Percentiles rank a stretch among this genome's conserved stretches.
phyloP scores from a whole-genome alignment of 2,329 filamentous ascomycete genomes.

The Colletotrichum sp. region DNA sequence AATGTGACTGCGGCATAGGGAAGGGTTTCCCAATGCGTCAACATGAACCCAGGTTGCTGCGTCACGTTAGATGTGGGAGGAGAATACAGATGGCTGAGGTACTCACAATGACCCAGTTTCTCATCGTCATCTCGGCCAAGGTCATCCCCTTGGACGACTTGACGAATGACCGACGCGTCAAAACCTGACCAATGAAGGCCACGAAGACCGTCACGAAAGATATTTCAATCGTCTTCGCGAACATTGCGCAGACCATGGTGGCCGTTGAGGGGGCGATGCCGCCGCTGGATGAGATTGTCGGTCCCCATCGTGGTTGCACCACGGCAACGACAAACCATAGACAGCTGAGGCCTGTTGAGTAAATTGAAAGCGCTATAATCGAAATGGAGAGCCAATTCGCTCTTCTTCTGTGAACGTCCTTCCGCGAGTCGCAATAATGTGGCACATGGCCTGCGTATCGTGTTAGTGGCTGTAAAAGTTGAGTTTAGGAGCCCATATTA shows the following conservation, averaged over 20 bases:
- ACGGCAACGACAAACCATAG: slow-evolving; percentile 71
- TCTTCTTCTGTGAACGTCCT: slow-evolving; percentile 34
- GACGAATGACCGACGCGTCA: slow-evolving; percentile 72
- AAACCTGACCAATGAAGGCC: slow-evolving; percentile 74
- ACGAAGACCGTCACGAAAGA: slow-evolving; percentile 81
- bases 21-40: slow-evolving; percentile 72
- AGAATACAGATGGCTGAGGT: not conserved
- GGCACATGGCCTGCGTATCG: slow-evolving; percentile 29
- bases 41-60: slow-evolving; percentile 70
- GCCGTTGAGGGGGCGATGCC: slow-evolving; percentile 68
- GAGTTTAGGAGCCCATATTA: not conserved
- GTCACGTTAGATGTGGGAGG: not conserved
- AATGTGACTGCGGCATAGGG: slow-evolving; percentile 68
- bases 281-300: slow-evolving; percentile 56
- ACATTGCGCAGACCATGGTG: slow-evolving; percentile 68
- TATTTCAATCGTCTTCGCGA: slow-evolving; percentile 80
- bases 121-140: slow-evolving; percentile 79
- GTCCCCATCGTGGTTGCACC: slow-evolving; percentile 66
- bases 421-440: slow-evolving; percentile 35
- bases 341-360: slow-evolving; percentile 68
- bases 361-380: slow-evolving; percentile 57
- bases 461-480: not conserved
- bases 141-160: slow-evolving; percentile 69
- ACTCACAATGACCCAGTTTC: slow-evolving; percentile 69
- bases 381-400: slow-evolving; percentile 55